Evolutionary conservation across 805 yeast genomes (phyloP), one percentile per base, ranked within the genome.

Genomic region (Allodekkera sacchari): DNA sequence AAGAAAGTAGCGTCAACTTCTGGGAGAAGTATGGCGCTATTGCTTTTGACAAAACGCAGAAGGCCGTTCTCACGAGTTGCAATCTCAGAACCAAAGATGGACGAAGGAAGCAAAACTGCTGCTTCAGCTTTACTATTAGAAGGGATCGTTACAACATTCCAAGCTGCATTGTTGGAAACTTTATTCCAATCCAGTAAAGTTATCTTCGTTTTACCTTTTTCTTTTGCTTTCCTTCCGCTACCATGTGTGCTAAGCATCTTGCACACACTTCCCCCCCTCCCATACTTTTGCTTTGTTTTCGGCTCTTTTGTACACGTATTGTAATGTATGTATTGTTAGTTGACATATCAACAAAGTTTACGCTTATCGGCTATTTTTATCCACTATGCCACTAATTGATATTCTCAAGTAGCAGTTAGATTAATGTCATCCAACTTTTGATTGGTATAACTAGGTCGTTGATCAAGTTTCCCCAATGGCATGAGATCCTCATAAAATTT

Each of bases 21-120:
- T 89, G 97, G 97, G 97, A 89, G 49, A 88, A 88, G 52, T 89
- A 88, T 49, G 96, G 96, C 3, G 87, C 94, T 4, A 83, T 88
- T 48, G 96, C 97, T 4, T 88, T 89, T 58, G 96, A 89, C 48
- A 82, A 88, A 44, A 89, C 92, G 1, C 96, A 88, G 48, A 89
- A 89, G 51, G 96, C 96, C 0, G 95, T 89, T 4, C 59, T 89
- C 44, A 88, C 96, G 1, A 81, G 94, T 53, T 89, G 97, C 59
- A 84, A 81, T 44, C 63, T 89, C 38, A 64, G 94, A 45, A 78
- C 94, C 1, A 74, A 75, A 43, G 94, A 84, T 47, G 94, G 95
- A 0, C 64, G 82, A 33, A 75, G 76, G 42, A 68, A 85, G 38
- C 75, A 82, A 44, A 76, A 84, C 37, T 89, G 97, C 51, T 88